These are phyloP conservation scores for Gryganskiella cystojenkinii DNA, from an alignment of 192 early-diverging fungal genomes.

Conservation along the genomic window DNA sequence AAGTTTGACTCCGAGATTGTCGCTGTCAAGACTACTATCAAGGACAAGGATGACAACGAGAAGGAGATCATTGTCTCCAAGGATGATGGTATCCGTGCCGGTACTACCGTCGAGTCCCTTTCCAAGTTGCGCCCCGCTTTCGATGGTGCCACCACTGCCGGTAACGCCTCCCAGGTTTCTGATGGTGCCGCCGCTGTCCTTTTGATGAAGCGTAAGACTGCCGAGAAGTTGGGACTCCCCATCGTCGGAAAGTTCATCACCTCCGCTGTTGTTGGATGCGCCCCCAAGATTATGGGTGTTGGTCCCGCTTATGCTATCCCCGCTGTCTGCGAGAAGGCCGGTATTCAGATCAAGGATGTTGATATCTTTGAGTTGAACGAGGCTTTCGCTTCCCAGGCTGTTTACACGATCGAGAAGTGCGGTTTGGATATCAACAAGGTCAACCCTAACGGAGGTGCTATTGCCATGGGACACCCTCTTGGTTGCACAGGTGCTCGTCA, in stretches of 20 bases:
- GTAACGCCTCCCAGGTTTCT: slow-evolving; percentile 97
- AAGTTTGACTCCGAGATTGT: slow-evolving; percentile 94
- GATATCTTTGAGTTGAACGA: slow-evolving; percentile 96
- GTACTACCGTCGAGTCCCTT: slow-evolving; percentile 81
- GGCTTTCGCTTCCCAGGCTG: slow-evolving; percentile 97
- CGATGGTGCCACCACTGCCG: slow-evolving; percentile 91
- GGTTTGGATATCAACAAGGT: slow-evolving; percentile 90
- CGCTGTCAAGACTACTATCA: slow-evolving; percentile 78
- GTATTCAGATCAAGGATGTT: slow-evolving; percentile 80
- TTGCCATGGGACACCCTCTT: slow-evolving; percentile 92
- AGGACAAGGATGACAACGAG: slow-evolving; percentile 85
- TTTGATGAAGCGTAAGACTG: slow-evolving; percentile 93
- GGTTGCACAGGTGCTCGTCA: slow-evolving; percentile 96
- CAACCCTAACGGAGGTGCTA: slow-evolving; percentile 98
- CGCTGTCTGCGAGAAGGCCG: slow-evolving; percentile 81
- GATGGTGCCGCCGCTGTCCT: slow-evolving; percentile 97
- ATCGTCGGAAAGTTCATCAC: slow-evolving; percentile 89
- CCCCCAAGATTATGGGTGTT: slow-evolving; percentile 96
- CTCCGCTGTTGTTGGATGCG: slow-evolving; percentile 90
- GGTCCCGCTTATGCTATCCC: slow-evolving; percentile 97
- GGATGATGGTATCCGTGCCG: slow-evolving; percentile 94
- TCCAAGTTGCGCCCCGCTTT: slow-evolving; percentile 93
- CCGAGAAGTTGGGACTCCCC: slow-evolving; percentile 86
- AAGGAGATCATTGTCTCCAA: slow-evolving; percentile 74
- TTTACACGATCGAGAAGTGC: slow-evolving; percentile 91